These are phyloP conservation scores for Blastobotrys capitulatus DNA, from an alignment of 1,139 yeast species.

Conservation along the genomic window DNA sequence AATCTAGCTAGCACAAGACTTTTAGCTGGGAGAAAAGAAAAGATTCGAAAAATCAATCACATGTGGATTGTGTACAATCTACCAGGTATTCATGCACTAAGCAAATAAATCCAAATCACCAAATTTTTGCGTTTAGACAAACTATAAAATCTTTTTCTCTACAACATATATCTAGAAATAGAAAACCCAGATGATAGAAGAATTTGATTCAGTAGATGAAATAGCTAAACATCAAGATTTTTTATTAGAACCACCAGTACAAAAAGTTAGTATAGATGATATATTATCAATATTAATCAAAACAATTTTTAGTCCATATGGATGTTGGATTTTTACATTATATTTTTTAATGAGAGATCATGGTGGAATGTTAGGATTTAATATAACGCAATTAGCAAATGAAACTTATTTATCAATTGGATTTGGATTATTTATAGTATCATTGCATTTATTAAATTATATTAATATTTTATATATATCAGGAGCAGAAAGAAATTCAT, in stretches of 20 bases:
- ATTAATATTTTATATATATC: conserved; percentile 16
- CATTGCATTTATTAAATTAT: conserved; percentile 12
- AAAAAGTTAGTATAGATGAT: conserved; percentile 13
- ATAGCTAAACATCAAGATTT: conserved; percentile 1
- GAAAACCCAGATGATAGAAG: no score
- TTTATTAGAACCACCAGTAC: conserved; percentile 1
- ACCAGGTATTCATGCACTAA: no score
- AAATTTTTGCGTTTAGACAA: no score
- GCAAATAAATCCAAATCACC: no score
- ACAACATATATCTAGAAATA: no score
- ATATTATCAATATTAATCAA: conserved; percentile 14
- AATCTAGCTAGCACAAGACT: no score
- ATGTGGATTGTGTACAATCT: no score
- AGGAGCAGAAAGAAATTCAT: conserved; percentile 21
- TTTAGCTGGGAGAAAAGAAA: no score
- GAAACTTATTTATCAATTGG: neutral
- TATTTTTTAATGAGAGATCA: conserved; percentile 7
- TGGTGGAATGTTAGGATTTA: conserved; percentile 6
- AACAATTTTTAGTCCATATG: conserved; percentile 21
- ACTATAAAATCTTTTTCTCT: no score
- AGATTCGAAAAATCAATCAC: no score
- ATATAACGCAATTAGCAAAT: neutral
- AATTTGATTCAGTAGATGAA: neutral
- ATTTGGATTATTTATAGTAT: conserved; percentile 12
- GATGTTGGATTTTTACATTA: conserved; percentile 21